A percentile compares a stretch with the other conserved stretches of the same genome.
These are phyloP conservation scores for Coniella vitis DNA, from an alignment of 2,329 filamentous ascomycete genomes.

Conservation along the genomic window DNA sequence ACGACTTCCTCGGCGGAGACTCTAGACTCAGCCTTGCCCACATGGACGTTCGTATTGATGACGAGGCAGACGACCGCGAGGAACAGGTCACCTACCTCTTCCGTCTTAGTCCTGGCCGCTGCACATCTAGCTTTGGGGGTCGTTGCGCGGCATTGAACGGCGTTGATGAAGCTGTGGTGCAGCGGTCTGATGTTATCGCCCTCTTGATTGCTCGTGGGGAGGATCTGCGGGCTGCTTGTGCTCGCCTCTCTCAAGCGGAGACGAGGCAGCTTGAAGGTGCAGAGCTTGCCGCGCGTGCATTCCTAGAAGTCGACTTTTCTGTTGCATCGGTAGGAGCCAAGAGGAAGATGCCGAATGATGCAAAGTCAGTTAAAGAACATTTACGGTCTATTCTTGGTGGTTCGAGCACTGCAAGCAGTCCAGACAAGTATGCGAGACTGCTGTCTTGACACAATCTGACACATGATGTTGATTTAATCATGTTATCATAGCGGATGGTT, in stretches of 20 bases:
- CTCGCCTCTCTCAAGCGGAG: constrained; percentile 58
- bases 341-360: neutral
- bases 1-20: constrained; percentile 45
- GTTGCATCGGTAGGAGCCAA: neutral
- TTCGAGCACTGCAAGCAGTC: neutral
- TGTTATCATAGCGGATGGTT: neutral
- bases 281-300: constrained; percentile 51
- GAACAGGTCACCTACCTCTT: constrained; percentile 71
- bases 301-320: constrained; percentile 38
- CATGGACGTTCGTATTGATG: constrained; percentile 63
- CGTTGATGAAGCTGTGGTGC: constrained; percentile 63
- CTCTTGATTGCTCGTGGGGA: constrained; percentile 63
- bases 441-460: no score
- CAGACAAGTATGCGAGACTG: no score
- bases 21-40: constrained; percentile 54
- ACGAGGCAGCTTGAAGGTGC: constrained; percentile 60
- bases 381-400: neutral
- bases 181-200: constrained; percentile 69
- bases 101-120: constrained; percentile 59
- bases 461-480: neutral
- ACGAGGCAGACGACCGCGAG: constrained; percentile 40
- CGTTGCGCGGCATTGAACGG: constrained; percentile 84
- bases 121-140: constrained; percentile 75
- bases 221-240: constrained; percentile 68
- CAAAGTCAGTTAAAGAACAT: neutral